Evolutionary conservation across 2,329 filamentous ascomycete genomes (phyloP).

Genomic region (Colletotrichum graminicola): DNA sequence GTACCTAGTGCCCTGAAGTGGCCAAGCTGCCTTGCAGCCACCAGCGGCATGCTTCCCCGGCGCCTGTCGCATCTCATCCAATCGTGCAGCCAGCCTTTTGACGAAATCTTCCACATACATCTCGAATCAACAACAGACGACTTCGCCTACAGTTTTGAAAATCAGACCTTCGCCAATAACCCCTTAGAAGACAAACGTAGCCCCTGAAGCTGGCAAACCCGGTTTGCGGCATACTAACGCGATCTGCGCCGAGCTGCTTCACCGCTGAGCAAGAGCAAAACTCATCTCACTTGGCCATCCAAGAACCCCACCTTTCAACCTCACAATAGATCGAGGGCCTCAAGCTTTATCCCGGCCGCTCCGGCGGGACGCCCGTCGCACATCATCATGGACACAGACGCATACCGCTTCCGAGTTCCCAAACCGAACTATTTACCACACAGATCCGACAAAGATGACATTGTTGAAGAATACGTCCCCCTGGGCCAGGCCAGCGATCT

Average conservation of each 20-base stretch:
- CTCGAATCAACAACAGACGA: slow-evolving; percentile 21
- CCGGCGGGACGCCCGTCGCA: slow-evolving; percentile 32
- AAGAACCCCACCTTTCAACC: slow-evolving; percentile 4
- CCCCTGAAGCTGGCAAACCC: too few species aligned
- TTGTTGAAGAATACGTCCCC: slow-evolving; percentile 66
- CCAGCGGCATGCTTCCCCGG: slow-evolving; percentile 13
- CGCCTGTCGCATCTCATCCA: slow-evolving; percentile 30
- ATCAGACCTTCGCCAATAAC: not conserved
- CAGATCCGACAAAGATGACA: slow-evolving; percentile 62
- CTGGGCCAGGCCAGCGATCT: slow-evolving; percentile 64
- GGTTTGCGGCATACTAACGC: not conserved
- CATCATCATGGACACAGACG: slow-evolving; percentile 30
- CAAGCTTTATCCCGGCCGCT: slow-evolving; percentile 21
- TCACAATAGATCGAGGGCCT: slow-evolving; percentile 15
- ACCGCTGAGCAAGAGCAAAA: slow-evolving; percentile 11
- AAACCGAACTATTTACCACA: slow-evolving; percentile 73
- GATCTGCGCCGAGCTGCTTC: not conserved
- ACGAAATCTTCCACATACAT: slow-evolving; percentile 30
- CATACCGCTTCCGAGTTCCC: slow-evolving; percentile 65
- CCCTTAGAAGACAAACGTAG: not conserved
- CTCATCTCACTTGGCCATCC: slow-evolving; percentile 11
- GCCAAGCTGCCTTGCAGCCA: slow-evolving; percentile 13
- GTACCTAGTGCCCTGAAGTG: not conserved
- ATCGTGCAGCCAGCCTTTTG: slow-evolving; percentile 16
- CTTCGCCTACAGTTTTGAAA: not conserved